Conservation (phyloP, 2,329 filamentous ascomycete species). For the Knoxdaviesia capensis region DNA sequence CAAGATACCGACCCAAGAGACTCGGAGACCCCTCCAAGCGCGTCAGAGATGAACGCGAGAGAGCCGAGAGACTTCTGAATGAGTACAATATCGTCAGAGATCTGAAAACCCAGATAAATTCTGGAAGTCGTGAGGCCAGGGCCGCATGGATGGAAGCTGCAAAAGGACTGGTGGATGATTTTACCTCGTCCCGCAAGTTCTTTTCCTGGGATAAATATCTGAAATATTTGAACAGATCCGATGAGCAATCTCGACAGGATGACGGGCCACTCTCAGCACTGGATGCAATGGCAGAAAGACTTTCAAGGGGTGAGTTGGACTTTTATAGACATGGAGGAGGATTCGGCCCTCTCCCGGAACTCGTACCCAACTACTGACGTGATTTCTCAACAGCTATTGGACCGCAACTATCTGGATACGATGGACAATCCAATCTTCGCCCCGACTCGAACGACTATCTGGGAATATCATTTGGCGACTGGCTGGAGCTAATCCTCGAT, state of each 20-base stretch:
- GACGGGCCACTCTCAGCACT: constrained; percentile 21
- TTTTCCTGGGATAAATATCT: constrained; percentile 48
- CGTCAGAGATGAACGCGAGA: constrained; percentile 21
- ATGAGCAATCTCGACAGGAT: constrained; percentile 6
- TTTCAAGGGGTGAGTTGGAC: constrained; percentile 27
- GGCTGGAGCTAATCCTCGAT: constrained; percentile 80
- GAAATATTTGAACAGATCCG: constrained; percentile 22
- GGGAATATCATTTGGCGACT: constrained; percentile 61
- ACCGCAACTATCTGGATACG: constrained; percentile 5
- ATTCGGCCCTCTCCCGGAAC: not conserved
- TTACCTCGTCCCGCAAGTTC: constrained; percentile 40
- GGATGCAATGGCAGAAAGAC: constrained; percentile 32
- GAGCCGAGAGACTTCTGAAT: constrained; percentile 16
- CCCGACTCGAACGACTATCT: constrained; percentile 34
- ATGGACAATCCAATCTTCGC: constrained; percentile 7
- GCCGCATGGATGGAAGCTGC: constrained; percentile 37
- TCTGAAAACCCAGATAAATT: constrained; percentile 19
- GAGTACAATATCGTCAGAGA: constrained; percentile 24
- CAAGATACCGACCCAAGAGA: constrained; percentile 23
- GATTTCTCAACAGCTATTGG: constrained; percentile 3
- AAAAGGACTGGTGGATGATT: constrained; percentile 39
- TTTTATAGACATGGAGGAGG: not conserved
- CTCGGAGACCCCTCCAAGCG: constrained; percentile 23
- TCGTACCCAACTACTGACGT: not conserved
- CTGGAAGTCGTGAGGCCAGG: constrained; percentile 21